phyloP scores from a whole-genome alignment of 208 protist genomes.

The Leptomonas pyrrhocoris region DNA sequence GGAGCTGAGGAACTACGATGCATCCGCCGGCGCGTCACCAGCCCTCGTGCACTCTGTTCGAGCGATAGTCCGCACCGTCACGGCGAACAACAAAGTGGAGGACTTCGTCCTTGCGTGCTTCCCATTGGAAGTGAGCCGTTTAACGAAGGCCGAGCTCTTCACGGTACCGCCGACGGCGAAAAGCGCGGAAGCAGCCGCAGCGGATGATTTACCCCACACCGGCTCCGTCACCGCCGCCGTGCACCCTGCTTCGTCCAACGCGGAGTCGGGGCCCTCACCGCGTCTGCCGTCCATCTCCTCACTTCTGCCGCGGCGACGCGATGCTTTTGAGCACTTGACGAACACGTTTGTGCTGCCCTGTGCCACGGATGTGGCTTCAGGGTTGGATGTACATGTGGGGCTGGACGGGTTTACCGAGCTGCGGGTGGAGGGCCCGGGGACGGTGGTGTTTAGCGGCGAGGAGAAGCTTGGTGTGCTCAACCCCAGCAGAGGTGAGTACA shows the following conservation, averaged over 20 bases:
- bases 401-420: conserved; percentile 76
- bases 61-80: conserved; percentile 58
- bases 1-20: conserved; percentile 42
- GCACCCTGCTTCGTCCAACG: neutral
- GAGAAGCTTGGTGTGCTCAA: conserved; percentile 43
- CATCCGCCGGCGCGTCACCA: neutral
- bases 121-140: conserved; percentile 34
- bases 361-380: conserved; percentile 47
- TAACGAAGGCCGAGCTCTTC: conserved; percentile 17
- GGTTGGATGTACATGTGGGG: conserved; percentile 70
- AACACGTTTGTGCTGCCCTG: conserved; percentile 24
- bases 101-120: conserved; percentile 68
- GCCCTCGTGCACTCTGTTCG: conserved; percentile 34
- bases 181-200: neutral
- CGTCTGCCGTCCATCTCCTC: neutral
- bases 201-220: neutral
- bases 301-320: conserved; percentile 8
- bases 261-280: neutral
- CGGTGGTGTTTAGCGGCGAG: conserved; percentile 75
- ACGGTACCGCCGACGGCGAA: neutral
- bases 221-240: neutral
- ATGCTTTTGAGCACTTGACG: neutral
- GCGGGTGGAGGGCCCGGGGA: conserved; percentile 70
- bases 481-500: conserved; percentile 1
- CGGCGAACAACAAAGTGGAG: conserved; percentile 42